Evolutionary conservation across 116 monocot genomes (phyloP).

Genomic region (Iris pallida): DNA sequence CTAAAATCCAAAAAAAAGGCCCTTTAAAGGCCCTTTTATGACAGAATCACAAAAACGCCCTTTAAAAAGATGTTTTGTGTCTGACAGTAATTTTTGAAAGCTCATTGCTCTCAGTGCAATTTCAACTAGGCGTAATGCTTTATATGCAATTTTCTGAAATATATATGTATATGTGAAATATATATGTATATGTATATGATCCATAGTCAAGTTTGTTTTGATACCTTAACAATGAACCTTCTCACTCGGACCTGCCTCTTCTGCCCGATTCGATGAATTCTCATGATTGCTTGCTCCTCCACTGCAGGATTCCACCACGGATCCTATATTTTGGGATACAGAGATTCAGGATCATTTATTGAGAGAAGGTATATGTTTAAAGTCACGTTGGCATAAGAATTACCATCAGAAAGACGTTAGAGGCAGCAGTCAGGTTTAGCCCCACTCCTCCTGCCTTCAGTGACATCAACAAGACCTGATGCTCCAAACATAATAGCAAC

Average conservation of each 20-base stretch:
- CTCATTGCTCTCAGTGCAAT: too few species aligned
- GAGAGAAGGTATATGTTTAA: background rate
- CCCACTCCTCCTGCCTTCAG: constrained; percentile 82
- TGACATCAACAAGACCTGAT: constrained; percentile 67
- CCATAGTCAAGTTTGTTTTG: constrained; percentile 4
- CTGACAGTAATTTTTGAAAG: too few species aligned
- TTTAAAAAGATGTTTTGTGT: too few species aligned
- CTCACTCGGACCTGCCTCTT: constrained; percentile 59
- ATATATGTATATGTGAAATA: too few species aligned
- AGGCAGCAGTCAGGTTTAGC: constrained; percentile 71
- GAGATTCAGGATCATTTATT: background rate
- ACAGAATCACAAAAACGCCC: too few species aligned
- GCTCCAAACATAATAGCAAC: too few species aligned
- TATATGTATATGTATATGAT: too few species aligned
- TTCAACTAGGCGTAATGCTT: too few species aligned
- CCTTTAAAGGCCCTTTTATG: too few species aligned
- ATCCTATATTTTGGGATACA: constrained; percentile 32
- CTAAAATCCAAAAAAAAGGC: too few species aligned
- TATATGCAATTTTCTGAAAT: too few species aligned
- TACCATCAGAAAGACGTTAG: constrained; percentile 83
- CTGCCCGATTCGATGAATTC: constrained; percentile 81
- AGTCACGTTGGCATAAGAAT: background rate
- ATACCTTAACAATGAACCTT: constrained; percentile 76
- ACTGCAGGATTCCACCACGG: constrained; percentile 96
- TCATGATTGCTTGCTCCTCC: constrained; percentile 86